Conservation (phyloP, 2,329 filamentous ascomycete genomes). For the Teratosphaeriaceae sp. region DNA sequence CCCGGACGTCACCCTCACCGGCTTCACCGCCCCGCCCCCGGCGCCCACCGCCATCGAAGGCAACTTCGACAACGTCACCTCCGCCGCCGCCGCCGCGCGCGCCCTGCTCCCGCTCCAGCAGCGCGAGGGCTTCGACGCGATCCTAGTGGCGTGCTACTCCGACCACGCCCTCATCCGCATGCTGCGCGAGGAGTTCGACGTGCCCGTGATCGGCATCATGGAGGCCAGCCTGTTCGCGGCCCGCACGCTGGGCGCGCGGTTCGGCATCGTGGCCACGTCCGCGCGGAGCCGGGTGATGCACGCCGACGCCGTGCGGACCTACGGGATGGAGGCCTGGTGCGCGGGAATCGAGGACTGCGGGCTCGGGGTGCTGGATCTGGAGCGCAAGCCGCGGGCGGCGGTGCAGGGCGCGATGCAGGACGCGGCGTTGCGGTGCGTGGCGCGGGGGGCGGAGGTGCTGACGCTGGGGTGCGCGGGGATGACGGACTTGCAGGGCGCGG, state of each 20-base stretch:
- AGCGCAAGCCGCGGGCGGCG: constrained; percentile 33
- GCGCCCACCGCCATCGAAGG: constrained; percentile 48
- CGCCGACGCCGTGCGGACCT: constrained; percentile 34
- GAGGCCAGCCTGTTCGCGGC: constrained; percentile 45
- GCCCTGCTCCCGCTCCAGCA: constrained; percentile 39
- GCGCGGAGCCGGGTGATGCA: constrained; percentile 35
- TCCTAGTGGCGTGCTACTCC: constrained; percentile 45
- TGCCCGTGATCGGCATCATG: constrained; percentile 46
- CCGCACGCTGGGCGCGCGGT: constrained; percentile 42
- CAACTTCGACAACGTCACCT: constrained; percentile 44
- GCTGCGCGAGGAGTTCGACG: constrained; percentile 40
- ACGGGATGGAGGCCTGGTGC: constrained; percentile 38
- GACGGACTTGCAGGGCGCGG: constrained; percentile 40
- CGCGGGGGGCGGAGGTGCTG: constrained; percentile 37
- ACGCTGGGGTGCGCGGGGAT: constrained; percentile 45
- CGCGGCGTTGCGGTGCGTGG: constrained; percentile 35
- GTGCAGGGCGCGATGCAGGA: constrained; percentile 35
- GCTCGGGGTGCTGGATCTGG: constrained; percentile 41
- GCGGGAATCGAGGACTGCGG: constrained; percentile 38
- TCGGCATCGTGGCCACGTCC: constrained; percentile 41
- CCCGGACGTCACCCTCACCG: constrained; percentile 41
- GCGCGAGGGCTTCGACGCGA: constrained; percentile 36
- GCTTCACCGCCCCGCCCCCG: constrained; percentile 44
- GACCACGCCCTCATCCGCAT: constrained; percentile 42
- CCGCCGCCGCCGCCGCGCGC: constrained; percentile 42